phyloP scores from a whole-genome alignment of 139 green algal genomes.

The Tetraselmis striata region DNA sequence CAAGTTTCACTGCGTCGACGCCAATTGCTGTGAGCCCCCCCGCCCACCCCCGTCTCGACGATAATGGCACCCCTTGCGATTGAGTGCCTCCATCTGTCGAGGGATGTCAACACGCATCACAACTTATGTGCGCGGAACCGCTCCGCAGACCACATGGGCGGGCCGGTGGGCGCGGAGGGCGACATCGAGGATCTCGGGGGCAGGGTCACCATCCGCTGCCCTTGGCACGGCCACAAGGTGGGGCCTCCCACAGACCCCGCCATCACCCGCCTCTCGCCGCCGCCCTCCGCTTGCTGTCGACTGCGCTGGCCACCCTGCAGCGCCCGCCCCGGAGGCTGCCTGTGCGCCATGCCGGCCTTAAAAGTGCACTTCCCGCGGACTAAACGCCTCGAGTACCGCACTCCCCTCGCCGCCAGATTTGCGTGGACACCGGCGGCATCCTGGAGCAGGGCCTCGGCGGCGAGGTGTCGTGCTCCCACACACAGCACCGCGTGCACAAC shows the following conservation, averaged over 20 bases:
- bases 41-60: too few relatives aligned
- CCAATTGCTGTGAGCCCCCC: constrained; percentile 18
- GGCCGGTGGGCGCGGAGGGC: constrained; percentile 15
- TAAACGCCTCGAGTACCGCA: background rate
- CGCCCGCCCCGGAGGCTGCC: background rate
- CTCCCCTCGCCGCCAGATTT: background rate
- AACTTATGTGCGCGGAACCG: too few relatives aligned
- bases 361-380: background rate
- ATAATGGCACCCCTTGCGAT: too few relatives aligned
- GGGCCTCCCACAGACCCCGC: too few relatives aligned
- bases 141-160: constrained; percentile 18
- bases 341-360: background rate
- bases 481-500: constrained; percentile 16
- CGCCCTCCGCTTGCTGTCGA: background rate
- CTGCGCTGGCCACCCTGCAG: background rate
- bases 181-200: constrained; percentile 49
- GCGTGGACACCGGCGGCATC: constrained; percentile 10
- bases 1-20: constrained; percentile 22
- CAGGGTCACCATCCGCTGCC: constrained; percentile 43
- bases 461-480: background rate
- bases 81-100: too few relatives aligned
- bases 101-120: too few relatives aligned
- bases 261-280: too few relatives aligned
- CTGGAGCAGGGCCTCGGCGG: constrained; percentile 14
- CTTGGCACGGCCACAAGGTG: constrained; percentile 58